These are phyloP conservation scores for Corylus avellana DNA, from an alignment of 306 rosid species.

Conservation along the genomic window DNA sequence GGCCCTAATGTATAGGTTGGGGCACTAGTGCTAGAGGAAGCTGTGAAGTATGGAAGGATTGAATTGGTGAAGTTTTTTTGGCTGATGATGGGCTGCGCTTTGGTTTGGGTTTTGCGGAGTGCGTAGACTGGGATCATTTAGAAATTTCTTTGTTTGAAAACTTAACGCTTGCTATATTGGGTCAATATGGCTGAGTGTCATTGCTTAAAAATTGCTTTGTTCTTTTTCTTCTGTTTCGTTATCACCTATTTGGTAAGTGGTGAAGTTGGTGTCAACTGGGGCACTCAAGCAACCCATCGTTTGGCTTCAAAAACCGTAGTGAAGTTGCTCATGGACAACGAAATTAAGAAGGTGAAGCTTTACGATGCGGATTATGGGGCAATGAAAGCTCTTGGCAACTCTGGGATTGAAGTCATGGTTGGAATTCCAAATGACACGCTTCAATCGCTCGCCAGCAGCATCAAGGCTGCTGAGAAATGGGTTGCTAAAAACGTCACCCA, in stretches of 20 bases:
- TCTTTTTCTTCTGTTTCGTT: slow-evolving; percentile 4
- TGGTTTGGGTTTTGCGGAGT: too few species aligned
- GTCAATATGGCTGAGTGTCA: too few species aligned
- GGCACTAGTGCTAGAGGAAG: slow-evolving; percentile 66
- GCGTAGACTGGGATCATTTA: too few species aligned
- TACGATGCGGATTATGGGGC: slow-evolving; percentile 51
- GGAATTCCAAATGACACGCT: slow-evolving; percentile 60
- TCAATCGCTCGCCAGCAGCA: slow-evolving; percentile 36
- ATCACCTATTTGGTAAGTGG: slow-evolving; percentile 26
- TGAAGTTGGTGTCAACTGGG: slow-evolving; percentile 53
- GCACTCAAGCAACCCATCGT: slow-evolving; percentile 47
- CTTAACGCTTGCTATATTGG: too few species aligned
- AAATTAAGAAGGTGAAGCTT: slow-evolving; percentile 51
- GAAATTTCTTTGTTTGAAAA: too few species aligned
- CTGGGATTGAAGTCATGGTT: slow-evolving; percentile 57
- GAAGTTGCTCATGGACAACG: slow-evolving; percentile 40
- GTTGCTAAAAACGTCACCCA: slow-evolving; percentile 50
- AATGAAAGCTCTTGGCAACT: slow-evolving; percentile 34
- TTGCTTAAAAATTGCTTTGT: not conserved
- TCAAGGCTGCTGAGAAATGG: slow-evolving; percentile 59
- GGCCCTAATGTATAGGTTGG: slow-evolving; percentile 57
- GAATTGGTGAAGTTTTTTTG: slow-evolving; percentile 69
- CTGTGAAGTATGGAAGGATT: slow-evolving; percentile 79
- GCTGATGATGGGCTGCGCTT: slow-evolving; percentile 40
- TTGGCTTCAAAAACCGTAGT: slow-evolving; percentile 46